Evolutionary conservation across 495 filamentous ascomycete species (phyloP), one percentile per base, ranked within the genome.

Genomic region (Penicillium egyptiacum): DNA sequence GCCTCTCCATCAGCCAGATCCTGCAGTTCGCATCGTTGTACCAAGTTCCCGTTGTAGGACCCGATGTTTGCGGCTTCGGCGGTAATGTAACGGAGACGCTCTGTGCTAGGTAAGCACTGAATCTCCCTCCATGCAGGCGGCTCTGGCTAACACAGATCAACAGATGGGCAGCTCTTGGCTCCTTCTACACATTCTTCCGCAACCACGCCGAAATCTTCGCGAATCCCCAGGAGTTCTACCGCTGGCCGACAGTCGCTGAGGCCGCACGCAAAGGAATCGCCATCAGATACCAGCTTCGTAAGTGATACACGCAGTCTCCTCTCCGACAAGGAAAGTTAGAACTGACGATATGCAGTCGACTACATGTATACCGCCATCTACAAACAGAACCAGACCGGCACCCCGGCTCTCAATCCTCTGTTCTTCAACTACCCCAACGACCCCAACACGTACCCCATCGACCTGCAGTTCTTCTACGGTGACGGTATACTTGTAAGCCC

Each of bases 311-410:
- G 7, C 19, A 22, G 1, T 11, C 30, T 40, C 9, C 6, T 20
- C 48, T 30, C 35, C 14, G 7, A 26, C 3, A 40, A 0, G n/a
- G 16, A 28, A 40, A 6, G 5, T 17, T 40, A 30, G 10, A 37
- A 52, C 35, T 52, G 16, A 52, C 4, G 28, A 28, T 41, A 26
- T 25, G 3, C 23, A 52, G 49, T 94, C 14, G 89, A 92, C 69
- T 94, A 94, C 74, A 80, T 92, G 48, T 93, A 94, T 80, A 92
- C 90, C 0, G 84, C 86, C 0, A 70, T 92, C 63, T 75, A 87
- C 63, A 65, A 67, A 31, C 88, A 92, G 67, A 79, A 79, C 30
- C 58, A 75, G n/a, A 83, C 84, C 58, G 90, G 90, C 53, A 82
- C 81, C n/a, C 88, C 90, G 2, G 74, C 83, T 59, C 60, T 91